phyloP scores from a whole-genome alignment of 208 protist species.

The Leishmania arabica region DNA sequence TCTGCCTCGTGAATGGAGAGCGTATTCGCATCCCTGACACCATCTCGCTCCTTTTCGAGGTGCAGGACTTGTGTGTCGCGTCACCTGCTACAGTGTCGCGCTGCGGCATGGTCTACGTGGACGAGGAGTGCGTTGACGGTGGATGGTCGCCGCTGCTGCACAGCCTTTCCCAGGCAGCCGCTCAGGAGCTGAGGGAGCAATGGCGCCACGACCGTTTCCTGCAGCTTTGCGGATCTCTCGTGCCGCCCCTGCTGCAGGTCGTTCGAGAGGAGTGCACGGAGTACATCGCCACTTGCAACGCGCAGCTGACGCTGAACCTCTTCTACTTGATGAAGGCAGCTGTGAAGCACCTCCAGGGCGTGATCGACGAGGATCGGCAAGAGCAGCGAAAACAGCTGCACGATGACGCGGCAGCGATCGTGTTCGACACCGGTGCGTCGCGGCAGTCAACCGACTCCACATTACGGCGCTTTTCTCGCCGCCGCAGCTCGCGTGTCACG shows the following conservation, averaged over 20 bases:
- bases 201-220: constrained; percentile 80
- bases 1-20: constrained; percentile 97
- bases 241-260: constrained; percentile 74
- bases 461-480: constrained; percentile 40
- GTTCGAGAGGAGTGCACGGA: constrained; percentile 86
- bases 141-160: constrained; percentile 77
- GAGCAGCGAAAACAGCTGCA: constrained; percentile 32
- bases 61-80: constrained; percentile 97
- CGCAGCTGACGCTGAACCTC: constrained; percentile 83
- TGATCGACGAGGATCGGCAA: constrained; percentile 39
- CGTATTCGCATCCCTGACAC: constrained; percentile 93
- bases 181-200: constrained; percentile 37
- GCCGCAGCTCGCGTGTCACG: constrained; percentile 47
- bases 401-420: constrained; percentile 6
- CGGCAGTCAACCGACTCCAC: background rate
- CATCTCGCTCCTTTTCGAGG: constrained; percentile 97
- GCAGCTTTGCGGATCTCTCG: constrained; percentile 62
- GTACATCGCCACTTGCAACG: constrained; percentile 86
- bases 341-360: constrained; percentile 31
- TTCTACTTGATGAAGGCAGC: constrained; percentile 85
- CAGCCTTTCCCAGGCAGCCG: constrained; percentile 57
- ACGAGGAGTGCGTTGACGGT: constrained; percentile 84
- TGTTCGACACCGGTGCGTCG: background rate
- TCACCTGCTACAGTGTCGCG: constrained; percentile 98
- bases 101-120: constrained; percentile 98